These are phyloP conservation scores for Tetrahymena elliotti DNA, from an alignment of 73 alveolate species.

Conservation along the genomic window DNA sequence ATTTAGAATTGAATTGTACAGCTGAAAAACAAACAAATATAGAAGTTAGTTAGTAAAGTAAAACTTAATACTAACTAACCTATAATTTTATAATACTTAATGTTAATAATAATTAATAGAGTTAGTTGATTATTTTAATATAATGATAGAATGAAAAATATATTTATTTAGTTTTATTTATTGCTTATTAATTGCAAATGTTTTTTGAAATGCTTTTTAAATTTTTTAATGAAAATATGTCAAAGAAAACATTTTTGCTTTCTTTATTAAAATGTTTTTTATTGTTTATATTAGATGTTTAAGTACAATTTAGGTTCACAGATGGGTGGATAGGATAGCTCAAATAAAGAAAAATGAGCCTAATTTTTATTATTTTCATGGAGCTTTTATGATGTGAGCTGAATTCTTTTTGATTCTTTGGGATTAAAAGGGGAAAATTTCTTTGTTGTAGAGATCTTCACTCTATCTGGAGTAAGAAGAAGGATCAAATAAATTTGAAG, in stretches of 20 bases:
- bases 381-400: not conserved
- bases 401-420: not conserved
- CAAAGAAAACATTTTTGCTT: not conserved
- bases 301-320: no score
- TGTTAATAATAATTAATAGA: no score
- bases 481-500: not conserved
- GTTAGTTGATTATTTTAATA: not conserved
- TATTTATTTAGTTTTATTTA: no score
- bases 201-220: not conserved
- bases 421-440: not conserved
- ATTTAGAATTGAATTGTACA: not conserved
- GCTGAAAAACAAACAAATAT: not conserved
- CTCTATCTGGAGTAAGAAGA: not conserved
- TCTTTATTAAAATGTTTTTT: not conserved
- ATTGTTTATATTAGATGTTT: not conserved
- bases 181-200: not conserved
- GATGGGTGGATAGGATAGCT: not conserved
- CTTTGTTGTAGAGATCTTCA: not conserved
- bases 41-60: not conserved
- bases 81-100: no score
- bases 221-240: no score
- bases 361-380: not conserved
- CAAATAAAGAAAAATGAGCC: no score
- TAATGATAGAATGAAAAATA: not conserved
- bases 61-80: not conserved